Evolutionary conservation across 2,329 filamentous ascomycete species (phyloP).

Genomic region (Monosporascus sp.): DNA sequence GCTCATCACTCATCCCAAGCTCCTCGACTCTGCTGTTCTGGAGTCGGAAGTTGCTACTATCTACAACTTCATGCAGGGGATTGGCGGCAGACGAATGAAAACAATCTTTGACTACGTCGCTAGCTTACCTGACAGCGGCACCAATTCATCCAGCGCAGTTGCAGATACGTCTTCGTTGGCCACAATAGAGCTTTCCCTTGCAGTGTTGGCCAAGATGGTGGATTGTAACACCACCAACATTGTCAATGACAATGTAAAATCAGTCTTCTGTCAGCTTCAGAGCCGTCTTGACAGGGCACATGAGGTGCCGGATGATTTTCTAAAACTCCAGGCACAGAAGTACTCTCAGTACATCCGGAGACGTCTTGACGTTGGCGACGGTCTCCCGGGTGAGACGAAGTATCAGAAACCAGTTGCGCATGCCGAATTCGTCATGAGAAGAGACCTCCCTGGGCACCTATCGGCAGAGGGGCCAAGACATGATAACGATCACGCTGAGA

Average conservation of each 20-base stretch:
- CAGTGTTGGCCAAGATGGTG: conserved; percentile 28
- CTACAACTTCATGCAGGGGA: conserved; percentile 29
- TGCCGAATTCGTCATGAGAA: conserved; percentile 24
- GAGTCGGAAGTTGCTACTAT: conserved; percentile 31
- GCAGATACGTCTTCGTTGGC: conserved; percentile 11
- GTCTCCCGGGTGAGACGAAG: conserved; percentile 5
- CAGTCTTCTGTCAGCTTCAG: conserved; percentile 9
- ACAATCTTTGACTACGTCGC: conserved; percentile 27
- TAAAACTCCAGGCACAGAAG: conserved; percentile 23
- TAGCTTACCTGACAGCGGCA: conserved; percentile 14
- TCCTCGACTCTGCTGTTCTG: conserved; percentile 31
- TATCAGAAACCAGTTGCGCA: conserved; percentile 7
- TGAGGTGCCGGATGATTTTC: conserved; percentile 15
- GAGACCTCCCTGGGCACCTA: conserved; percentile 28
- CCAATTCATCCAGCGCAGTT: conserved; percentile 3
- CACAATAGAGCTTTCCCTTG: conserved; percentile 23
- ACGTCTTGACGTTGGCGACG: conserved; percentile 25
- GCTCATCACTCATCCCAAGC: conserved; percentile 28
- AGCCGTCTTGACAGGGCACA: conserved; percentile 2
- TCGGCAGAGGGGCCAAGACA: conserved; percentile 33
- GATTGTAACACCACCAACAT: conserved; percentile 31
- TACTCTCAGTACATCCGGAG: conserved; percentile 26
- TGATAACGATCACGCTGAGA: conserved; percentile 44
- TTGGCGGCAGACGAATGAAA: conserved; percentile 26
- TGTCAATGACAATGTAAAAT: conserved; percentile 21